phyloP scores from a whole-genome alignment of 768 basidiomycete species.

The Rhodotorula kratochvilovae region DNA sequence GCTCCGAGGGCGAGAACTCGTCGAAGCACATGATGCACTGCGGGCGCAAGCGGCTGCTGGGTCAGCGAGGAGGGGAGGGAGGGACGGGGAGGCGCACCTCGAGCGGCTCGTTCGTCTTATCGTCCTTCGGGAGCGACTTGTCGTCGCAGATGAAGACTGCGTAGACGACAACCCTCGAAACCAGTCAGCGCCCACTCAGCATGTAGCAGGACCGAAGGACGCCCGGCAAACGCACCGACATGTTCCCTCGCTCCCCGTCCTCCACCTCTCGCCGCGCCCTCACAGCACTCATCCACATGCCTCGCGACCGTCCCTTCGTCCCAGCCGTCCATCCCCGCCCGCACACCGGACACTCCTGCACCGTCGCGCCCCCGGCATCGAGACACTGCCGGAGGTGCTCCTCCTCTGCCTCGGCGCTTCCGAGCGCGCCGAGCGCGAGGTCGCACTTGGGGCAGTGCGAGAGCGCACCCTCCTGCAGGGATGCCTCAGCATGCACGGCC shows the following conservation, averaged over 20 bases:
- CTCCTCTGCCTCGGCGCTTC: background rate
- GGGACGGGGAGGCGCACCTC: constrained; percentile 14
- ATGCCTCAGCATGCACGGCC: background rate
- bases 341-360: constrained; percentile 19
- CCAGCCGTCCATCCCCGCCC: background rate
- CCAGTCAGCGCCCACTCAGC: too few species aligned
- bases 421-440: background rate
- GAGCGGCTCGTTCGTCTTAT: constrained; percentile 7
- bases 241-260: constrained; percentile 3
- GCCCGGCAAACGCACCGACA: constrained; percentile 24
- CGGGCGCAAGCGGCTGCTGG: background rate
- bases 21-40: constrained; percentile 31
- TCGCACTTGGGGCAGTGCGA: constrained; percentile 19
- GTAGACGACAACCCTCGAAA: too few species aligned
- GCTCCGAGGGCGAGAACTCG: background rate
- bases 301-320: background rate
- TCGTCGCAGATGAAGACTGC: constrained; percentile 19
- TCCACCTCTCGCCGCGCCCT: background rate
- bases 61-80: background rate
- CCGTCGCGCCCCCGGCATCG: background rate
- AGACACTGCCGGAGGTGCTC: constrained; percentile 18
- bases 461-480: background rate
- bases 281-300: constrained; percentile 29
- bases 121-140: constrained; percentile 15
- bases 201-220: too few species aligned